These are phyloP conservation scores for Lactarius tabidus DNA, from an alignment of 768 basidiomycete species.

Conservation along the genomic window DNA sequence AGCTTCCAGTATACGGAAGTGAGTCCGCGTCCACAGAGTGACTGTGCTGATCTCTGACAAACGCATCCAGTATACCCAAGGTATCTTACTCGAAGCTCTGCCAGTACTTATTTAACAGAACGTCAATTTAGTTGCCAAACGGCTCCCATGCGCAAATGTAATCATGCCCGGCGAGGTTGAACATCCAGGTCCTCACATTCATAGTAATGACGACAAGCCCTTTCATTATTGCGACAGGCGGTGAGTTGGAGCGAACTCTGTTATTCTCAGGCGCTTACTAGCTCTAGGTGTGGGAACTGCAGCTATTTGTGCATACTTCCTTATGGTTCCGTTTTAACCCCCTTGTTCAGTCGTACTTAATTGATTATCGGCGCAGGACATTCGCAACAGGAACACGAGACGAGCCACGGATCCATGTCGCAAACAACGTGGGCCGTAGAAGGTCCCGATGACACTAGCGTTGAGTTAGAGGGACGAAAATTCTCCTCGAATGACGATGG, in stretches of 20 bases:
- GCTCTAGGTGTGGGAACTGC: constrained; percentile 46
- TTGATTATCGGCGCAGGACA: constrained; percentile 39
- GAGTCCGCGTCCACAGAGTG: not conserved
- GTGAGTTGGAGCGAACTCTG: constrained; percentile 28
- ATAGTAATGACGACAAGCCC: constrained; percentile 40
- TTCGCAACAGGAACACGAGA: constrained; percentile 55
- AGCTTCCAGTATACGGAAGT: constrained; percentile 64
- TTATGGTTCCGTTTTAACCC: constrained; percentile 36
- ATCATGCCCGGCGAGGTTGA: constrained; percentile 40
- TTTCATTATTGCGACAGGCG: constrained; percentile 53
- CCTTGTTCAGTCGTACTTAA: not conserved
- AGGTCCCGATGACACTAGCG: constrained; percentile 43
- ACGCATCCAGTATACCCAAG: constrained; percentile 46
- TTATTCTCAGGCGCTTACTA: not conserved
- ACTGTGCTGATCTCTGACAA: too few species aligned
- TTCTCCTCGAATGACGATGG: constrained; percentile 52
- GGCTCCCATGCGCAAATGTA: constrained; percentile 45
- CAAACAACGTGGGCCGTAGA: constrained; percentile 53
- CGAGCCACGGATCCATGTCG: constrained; percentile 60
- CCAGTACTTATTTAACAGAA: not conserved
- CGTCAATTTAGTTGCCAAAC: constrained; percentile 40
- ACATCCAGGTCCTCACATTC: constrained; percentile 47
- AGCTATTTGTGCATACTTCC: constrained; percentile 56
- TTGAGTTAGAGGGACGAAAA: constrained; percentile 53
- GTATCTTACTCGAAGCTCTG: constrained; percentile 28